Evolutionary conservation across 352 stramenopile species (phyloP).

Genomic region (Phytophthora capsici): DNA sequence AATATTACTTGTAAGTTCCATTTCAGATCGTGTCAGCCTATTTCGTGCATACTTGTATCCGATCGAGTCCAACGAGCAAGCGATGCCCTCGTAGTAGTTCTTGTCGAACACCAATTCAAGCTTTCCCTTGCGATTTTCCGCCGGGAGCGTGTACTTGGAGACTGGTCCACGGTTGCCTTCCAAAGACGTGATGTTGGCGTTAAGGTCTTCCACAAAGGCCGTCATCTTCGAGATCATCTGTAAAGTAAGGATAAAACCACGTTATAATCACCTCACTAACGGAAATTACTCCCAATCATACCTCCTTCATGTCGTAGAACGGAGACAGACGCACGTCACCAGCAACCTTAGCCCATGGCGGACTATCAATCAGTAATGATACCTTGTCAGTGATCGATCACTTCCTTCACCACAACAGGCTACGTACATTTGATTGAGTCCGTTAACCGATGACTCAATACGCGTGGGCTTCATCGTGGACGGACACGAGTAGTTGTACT

Average conservation of each 20-base stretch:
- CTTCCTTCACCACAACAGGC: background rate
- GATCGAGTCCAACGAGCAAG: constrained; percentile 91
- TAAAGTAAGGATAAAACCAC: background rate
- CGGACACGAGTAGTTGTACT: constrained; percentile 92
- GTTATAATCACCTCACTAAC: background rate
- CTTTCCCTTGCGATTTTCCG: constrained; percentile 80
- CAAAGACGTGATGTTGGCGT: constrained; percentile 82
- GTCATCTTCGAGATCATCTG: constrained; percentile 77
- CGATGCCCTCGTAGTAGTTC: constrained; percentile 90
- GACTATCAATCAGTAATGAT: constrained; percentile 46
- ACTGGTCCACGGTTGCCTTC: constrained; percentile 84
- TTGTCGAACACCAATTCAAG: constrained; percentile 89
- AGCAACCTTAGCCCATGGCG: constrained; percentile 89
- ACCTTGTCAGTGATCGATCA: background rate
- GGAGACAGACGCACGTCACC: constrained; percentile 92
- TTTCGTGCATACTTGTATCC: constrained; percentile 72
- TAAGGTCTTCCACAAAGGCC: constrained; percentile 89
- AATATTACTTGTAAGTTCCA: background rate
- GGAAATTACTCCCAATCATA: constrained; percentile 26
- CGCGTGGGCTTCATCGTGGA: constrained; percentile 90
- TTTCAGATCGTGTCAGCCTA: background rate
- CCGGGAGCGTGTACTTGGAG: constrained; percentile 92
- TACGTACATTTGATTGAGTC: constrained; percentile 84
- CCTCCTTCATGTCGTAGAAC: constrained; percentile 93
- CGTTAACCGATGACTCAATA: constrained; percentile 81